Percentiles rank a stretch among this genome's conserved stretches.
phyloP scores from a whole-genome alignment of 2,329 filamentous ascomycete species.

The Podosphaera leucotricha region DNA sequence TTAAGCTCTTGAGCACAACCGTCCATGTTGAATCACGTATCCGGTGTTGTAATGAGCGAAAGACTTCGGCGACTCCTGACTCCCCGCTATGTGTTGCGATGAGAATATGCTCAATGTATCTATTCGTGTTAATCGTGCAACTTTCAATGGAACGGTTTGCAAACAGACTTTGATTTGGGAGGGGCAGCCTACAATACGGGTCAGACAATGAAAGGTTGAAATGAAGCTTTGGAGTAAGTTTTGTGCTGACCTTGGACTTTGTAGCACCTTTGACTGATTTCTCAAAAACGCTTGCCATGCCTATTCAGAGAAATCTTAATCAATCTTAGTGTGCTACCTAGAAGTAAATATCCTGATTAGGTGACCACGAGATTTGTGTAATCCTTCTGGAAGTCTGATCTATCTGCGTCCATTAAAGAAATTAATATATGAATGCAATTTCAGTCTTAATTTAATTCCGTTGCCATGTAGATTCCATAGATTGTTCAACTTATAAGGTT shows the following conservation, averaged over 20 bases:
- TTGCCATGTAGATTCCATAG: neutral
- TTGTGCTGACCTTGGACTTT: slow-evolving; percentile 60
- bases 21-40: slow-evolving; percentile 96
- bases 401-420: neutral
- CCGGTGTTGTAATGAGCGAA: slow-evolving; percentile 70
- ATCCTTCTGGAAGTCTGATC: neutral
- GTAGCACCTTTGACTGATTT: slow-evolving; percentile 98
- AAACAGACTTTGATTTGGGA: slow-evolving; percentile 78
- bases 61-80: slow-evolving; percentile 84
- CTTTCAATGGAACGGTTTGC: neutral
- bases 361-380: neutral
- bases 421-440: neutral
- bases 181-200: slow-evolving; percentile 48
- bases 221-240: neutral
- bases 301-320: slow-evolving; percentile 2
- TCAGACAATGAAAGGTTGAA: no score
- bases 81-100: slow-evolving; percentile 88
- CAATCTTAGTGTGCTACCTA: neutral
- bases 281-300: slow-evolving; percentile 77
- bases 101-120: slow-evolving; percentile 73
- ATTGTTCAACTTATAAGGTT: neutral
- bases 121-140: slow-evolving; percentile 8
- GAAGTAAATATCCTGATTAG: neutral
- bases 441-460: neutral
- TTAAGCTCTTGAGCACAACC: slow-evolving; percentile 94